phyloP scores from a whole-genome alignment of 2,329 filamentous ascomycete genomes.

The Colletotrichum sp. region DNA sequence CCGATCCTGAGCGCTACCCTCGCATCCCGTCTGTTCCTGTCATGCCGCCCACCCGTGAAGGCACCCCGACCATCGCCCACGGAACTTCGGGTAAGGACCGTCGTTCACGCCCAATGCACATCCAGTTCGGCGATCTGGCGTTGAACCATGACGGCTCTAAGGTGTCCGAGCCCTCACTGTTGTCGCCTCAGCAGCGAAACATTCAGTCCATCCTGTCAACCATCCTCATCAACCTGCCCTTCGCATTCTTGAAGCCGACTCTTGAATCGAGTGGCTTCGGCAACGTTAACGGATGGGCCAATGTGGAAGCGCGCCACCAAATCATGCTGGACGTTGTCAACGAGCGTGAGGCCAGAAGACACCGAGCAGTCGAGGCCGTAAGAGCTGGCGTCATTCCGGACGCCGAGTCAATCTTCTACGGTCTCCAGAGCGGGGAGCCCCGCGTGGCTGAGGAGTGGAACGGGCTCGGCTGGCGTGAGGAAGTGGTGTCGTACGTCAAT shows the following conservation, averaged over 20 bases:
- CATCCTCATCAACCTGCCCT: conserved; percentile 73
- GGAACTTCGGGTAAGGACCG: conserved; percentile 41
- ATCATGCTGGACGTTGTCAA: conserved; percentile 55
- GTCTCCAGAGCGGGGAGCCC: conserved; percentile 42
- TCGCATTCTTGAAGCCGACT: conserved; percentile 67
- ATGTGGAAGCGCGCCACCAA: conserved; percentile 49
- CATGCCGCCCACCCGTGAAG: conserved; percentile 33
- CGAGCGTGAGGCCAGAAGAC: conserved; percentile 63
- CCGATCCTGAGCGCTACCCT: conserved; percentile 39
- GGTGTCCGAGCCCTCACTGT: conserved; percentile 19
- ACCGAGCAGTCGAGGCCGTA: conserved; percentile 49
- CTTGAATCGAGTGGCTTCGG: conserved; percentile 66
- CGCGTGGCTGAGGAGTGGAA: conserved; percentile 49
- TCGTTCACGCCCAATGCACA: conserved; percentile 63
- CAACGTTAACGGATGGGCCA: conserved; percentile 55
- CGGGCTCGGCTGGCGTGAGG: conserved; percentile 55
- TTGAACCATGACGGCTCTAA: conserved; percentile 34
- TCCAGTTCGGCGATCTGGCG: conserved; percentile 74
- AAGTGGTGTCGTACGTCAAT: conserved; percentile 39
- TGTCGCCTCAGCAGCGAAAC: conserved; percentile 1
- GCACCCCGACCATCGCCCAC: conserved; percentile 39
- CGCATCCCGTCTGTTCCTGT: conserved; percentile 53
- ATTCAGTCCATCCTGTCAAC: conserved; percentile 64
- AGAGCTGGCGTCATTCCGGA: conserved; percentile 38
- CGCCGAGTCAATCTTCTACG: conserved; percentile 38